A percentile compares a stretch with the other conserved stretches of the same genome.
These are phyloP conservation scores for Suhomyces yuchorum DNA, from an alignment of 1,139 yeast species.

Conservation along the genomic window DNA sequence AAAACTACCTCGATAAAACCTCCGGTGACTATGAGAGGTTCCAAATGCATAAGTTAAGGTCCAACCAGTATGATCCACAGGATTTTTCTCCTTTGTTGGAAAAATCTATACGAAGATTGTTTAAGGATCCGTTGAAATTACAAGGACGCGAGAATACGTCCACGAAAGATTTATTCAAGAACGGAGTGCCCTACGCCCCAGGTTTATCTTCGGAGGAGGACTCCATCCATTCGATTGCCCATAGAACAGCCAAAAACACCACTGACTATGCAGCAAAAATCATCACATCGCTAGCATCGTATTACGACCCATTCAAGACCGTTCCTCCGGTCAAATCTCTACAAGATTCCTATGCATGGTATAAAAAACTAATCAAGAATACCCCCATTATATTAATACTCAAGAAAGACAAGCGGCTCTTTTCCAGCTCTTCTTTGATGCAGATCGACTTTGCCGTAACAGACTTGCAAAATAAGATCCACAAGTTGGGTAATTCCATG, in stretches of 20 bases:
- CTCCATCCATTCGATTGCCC: constrained; percentile 17
- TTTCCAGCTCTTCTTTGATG: constrained; percentile 30
- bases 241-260: constrained; percentile 19
- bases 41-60: constrained; percentile 23
- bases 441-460: constrained; percentile 18
- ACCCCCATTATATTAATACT: constrained; percentile 40
- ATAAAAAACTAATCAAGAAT: constrained; percentile 25
- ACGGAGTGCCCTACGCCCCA: background rate
- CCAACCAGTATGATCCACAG: constrained; percentile 17
- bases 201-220: constrained; percentile 5
- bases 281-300: constrained; percentile 25
- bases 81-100: constrained; percentile 29
- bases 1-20: constrained; percentile 19
- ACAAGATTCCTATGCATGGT: constrained; percentile 34
- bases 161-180: constrained; percentile 18
- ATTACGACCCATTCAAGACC: constrained; percentile 22
- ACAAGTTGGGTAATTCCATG: constrained; percentile 15
- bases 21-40: constrained; percentile 24
- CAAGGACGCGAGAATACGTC: constrained; percentile 18
- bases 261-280: constrained; percentile 28
- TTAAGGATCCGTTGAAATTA: constrained; percentile 20
- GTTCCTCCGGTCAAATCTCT: constrained; percentile 19
- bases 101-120: constrained; percentile 21
- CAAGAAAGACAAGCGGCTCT: constrained; percentile 31
- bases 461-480: constrained; percentile 13